Evolutionary conservation across 768 basidiomycete species (phyloP), one percentile per base, ranked within the genome.

Genomic region (Psilocybe subaeruginosa): DNA sequence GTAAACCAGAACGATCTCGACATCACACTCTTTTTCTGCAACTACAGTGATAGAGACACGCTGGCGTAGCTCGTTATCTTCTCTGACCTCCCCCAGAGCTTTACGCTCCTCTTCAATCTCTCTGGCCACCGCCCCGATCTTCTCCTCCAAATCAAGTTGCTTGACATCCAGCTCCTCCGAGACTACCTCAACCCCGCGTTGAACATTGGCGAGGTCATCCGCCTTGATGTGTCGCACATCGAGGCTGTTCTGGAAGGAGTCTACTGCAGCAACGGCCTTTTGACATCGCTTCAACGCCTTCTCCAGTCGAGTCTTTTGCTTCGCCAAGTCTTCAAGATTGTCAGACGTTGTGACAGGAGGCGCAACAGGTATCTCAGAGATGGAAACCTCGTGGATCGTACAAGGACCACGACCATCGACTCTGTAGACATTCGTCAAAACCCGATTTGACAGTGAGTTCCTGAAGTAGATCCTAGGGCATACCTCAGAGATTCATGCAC

Each of bases 361-460:
- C 3, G 70, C 61, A 14, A 49, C 59, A 16, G 71, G 57, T 14
- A 66, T 60, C 0, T 43, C 53, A 2, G 76, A 75, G 39, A 80
- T 60, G 9, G 75, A 73, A 1, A 82, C 80, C 57, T 82, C 80
- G 48, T 82, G 79, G 46, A 83, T 82, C 0, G 77, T 81, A 3
- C 79, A 80, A 46, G 69, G 64, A 27, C 80, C 79, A n/a, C 73
- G 66, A 7, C 80, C 82, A 69, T 82, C 78, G 2, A 81, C 80
- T 59, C 81, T 82, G 33, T 33, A 27, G 30, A 23, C n/a, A 30
- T 39, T 63, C 66, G 9, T 23, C 23, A 23, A 23, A 23, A 23
- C 23, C 57, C 49, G 2, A 77, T 66, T n/a, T 51, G 61, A 5
- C 64, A 59, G 3, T 73, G 74, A 0, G 73, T 71, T 3, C 51